Conservation (phyloP, 306 rosid genomes). For the Casuarina cunninghamiana region DNA sequence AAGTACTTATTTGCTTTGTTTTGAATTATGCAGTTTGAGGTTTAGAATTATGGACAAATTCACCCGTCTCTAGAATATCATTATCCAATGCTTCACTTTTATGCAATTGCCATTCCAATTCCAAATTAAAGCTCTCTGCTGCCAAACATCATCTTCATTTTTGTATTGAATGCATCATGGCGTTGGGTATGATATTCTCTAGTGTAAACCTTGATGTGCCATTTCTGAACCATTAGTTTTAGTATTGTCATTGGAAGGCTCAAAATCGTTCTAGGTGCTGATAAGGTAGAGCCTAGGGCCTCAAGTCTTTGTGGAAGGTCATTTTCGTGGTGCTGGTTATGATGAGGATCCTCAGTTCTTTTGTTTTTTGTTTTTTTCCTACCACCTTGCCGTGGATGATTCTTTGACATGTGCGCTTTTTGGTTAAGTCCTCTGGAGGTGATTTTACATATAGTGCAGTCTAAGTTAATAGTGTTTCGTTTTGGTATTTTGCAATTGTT, state of each 20-base stretch:
- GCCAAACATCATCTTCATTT: background rate
- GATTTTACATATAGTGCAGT: background rate
- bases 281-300: constrained; percentile 11
- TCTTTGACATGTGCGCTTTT: background rate
- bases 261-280: constrained; percentile 8
- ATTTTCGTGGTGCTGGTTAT: constrained; percentile 4
- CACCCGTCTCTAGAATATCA: background rate
- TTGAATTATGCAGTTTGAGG: background rate
- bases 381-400: constrained; percentile 23
- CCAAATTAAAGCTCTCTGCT: background rate
- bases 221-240: background rate
- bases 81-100: background rate
- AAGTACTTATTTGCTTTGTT: background rate
- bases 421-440: background rate
- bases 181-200: background rate
- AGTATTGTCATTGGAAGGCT: background rate
- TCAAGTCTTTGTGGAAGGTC: constrained; percentile 17
- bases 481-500: background rate
- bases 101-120: background rate
- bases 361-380: constrained; percentile 9
- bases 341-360: constrained; percentile 2
- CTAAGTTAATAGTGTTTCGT: background rate
- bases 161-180: background rate
- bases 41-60: background rate
- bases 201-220: background rate